Evolutionary conservation across 768 basidiomycete species (phyloP).

Genomic region (Tylopilus rubrobrunneus): DNA sequence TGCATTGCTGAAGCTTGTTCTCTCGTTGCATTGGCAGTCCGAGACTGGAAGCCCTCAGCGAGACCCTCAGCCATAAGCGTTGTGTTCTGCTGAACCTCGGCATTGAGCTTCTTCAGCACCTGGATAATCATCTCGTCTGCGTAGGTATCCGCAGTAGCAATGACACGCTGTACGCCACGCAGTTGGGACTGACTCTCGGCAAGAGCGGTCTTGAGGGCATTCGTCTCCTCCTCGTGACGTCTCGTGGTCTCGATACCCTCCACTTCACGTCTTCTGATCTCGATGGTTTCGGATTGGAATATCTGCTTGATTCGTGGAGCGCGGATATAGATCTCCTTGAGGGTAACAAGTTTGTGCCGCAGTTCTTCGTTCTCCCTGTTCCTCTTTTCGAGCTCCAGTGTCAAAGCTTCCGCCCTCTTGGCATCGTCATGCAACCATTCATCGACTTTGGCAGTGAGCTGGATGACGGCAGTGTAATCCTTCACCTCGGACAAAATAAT

Average conservation of each 20-base stretch:
- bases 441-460: constrained; percentile 7
- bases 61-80: constrained; percentile 8
- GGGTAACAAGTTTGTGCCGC: not conserved
- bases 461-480: constrained; percentile 2
- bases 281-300: constrained; percentile 9
- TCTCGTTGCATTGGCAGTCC: not conserved
- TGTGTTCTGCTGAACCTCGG: constrained; percentile 11
- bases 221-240: constrained; percentile 1
- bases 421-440: constrained; percentile 8
- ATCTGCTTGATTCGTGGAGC: constrained; percentile 9
- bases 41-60: not conserved
- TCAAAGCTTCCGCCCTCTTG: constrained; percentile 2
- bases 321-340: constrained; percentile 7
- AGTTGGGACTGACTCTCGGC: constrained; percentile 4
- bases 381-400: not conserved
- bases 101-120: constrained; percentile 11
- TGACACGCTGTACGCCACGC: not conserved
- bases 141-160: constrained; percentile 4
- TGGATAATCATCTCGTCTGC: constrained; percentile 6
- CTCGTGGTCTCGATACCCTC: not conserved
- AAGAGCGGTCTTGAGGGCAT: not conserved
- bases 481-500: not conserved
- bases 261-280: not conserved
- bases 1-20: not conserved
- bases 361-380: constrained; percentile 10